These are phyloP conservation scores for Amphichorda felina DNA, from an alignment of 2,329 filamentous ascomycete species.

Conservation along the genomic window DNA sequence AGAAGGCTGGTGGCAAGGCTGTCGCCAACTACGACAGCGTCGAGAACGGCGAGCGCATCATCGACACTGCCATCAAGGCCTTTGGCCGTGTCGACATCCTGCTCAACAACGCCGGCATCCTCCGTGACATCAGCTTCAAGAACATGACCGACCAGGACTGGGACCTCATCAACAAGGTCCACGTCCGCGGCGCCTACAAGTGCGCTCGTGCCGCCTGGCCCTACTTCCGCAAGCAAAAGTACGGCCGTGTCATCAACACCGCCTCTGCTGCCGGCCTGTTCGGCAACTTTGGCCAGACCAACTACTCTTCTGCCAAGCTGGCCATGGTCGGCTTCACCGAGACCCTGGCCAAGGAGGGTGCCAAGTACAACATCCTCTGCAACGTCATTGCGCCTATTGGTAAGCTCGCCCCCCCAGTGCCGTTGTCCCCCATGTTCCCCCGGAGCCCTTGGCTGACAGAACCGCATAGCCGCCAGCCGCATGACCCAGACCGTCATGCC, in stretches of 20 bases:
- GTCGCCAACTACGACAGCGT: conserved; percentile 96
- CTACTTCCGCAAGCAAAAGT: conserved; percentile 98
- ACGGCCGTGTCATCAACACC: conserved; percentile 91
- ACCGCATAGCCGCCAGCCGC: conserved; percentile 61
- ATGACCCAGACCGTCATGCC: conserved; percentile 96
- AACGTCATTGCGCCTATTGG: conserved; percentile 89
- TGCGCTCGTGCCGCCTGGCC: conserved; percentile 91
- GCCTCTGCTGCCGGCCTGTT: conserved; percentile 92
- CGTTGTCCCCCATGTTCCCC: not conserved
- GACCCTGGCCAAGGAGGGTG: conserved; percentile 92
- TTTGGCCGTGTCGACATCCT: conserved; percentile 87
- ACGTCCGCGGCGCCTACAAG: conserved; percentile 92
- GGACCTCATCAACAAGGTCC: conserved; percentile 88
- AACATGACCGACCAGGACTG: conserved; percentile 97
- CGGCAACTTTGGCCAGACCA: conserved; percentile 89
- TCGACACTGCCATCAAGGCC: conserved; percentile 71
- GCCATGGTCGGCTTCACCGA: conserved; percentile 95
- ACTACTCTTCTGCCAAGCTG: conserved; percentile 95
- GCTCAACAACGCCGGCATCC: conserved; percentile 95
- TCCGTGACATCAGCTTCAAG: conserved; percentile 93
- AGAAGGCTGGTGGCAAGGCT: conserved; percentile 81
- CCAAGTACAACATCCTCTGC: conserved; percentile 93
- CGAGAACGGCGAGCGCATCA: conserved; percentile 87
- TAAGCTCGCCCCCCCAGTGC: conserved; percentile 9
- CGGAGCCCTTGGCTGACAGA: conserved; percentile 11